Evolutionary conservation across 2,329 filamentous ascomycete genomes (phyloP).

Genomic region (Chaetothyriales sp.): DNA sequence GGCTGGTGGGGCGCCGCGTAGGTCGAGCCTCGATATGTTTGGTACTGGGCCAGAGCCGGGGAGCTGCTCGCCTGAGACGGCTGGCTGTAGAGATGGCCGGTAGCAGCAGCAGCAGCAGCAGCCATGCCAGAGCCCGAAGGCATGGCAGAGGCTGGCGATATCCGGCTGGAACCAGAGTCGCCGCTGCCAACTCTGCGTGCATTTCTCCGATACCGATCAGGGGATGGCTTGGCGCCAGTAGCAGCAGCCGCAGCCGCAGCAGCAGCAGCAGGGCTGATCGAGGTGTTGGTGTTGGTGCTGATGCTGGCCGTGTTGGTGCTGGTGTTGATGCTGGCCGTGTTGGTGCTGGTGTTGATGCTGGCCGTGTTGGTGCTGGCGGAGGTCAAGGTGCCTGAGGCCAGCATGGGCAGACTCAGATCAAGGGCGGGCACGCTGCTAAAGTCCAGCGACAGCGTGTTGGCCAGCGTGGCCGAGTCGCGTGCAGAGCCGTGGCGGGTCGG

Average conservation of each 20-base stretch:
- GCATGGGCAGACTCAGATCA: background rate
- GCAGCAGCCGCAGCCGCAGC: slow-evolving; percentile 32
- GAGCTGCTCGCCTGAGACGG: slow-evolving; percentile 26
- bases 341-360: no score
- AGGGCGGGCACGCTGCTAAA: background rate
- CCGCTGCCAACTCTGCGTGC: slow-evolving; percentile 42
- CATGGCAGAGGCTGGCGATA: slow-evolving; percentile 26
- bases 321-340: no score
- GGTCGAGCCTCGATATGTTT: slow-evolving; percentile 21
- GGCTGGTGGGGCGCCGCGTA: slow-evolving; percentile 36
- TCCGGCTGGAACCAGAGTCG: slow-evolving; percentile 8
- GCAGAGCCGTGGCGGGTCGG: background rate
- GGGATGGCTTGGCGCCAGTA: slow-evolving; percentile 53
- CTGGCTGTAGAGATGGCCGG: slow-evolving; percentile 43
- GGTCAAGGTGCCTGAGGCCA: background rate
- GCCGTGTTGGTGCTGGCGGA: background rate
- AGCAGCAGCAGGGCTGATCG: no score
- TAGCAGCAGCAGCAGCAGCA: slow-evolving; percentile 39
- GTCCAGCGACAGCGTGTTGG: background rate
- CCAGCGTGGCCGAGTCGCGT: background rate
- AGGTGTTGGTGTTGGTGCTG: no score
- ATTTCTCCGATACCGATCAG: slow-evolving; percentile 69
- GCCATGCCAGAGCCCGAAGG: slow-evolving; percentile 43
- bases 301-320: no score
- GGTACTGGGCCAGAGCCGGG: slow-evolving; percentile 20